A percentile compares a stretch with the other conserved stretches of the same genome.
Conservation (phyloP, 2,329 filamentous ascomycete species). For the Ophiocordyceps robertsii region DNA sequence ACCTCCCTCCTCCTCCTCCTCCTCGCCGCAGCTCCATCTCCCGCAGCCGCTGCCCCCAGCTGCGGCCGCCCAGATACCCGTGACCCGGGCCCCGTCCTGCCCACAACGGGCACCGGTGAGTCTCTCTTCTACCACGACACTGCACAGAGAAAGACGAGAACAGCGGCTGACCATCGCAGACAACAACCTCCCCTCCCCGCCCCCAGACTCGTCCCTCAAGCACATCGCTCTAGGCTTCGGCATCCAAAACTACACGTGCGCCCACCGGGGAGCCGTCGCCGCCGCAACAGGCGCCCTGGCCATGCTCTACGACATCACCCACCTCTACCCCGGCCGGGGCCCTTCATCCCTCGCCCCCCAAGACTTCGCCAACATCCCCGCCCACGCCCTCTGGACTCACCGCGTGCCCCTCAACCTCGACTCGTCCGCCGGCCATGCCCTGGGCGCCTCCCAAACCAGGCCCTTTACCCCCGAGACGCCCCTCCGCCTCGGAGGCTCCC, state of each 20-base stretch:
- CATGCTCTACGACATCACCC: constrained; percentile 43
- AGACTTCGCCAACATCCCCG: constrained; percentile 26
- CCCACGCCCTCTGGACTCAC: constrained; percentile 24
- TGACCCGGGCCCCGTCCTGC: constrained; percentile 18
- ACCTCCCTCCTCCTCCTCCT: constrained; percentile 18
- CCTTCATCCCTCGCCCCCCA: constrained; percentile 20
- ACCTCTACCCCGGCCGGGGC: constrained; percentile 33
- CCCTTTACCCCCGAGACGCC: constrained; percentile 29
- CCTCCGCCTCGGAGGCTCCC: constrained; percentile 21
- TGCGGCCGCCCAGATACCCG: constrained; percentile 1
- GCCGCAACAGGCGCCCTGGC: constrained; percentile 41
- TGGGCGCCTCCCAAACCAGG: constrained; percentile 26
- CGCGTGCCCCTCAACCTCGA: constrained; percentile 35
- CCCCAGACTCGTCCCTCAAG: constrained; percentile 27
- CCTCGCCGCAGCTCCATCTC: constrained; percentile 16
- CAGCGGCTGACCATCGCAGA: constrained; percentile 11
- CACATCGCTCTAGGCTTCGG: constrained; percentile 49
- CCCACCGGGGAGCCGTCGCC: constrained; percentile 18
- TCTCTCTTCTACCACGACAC: no score
- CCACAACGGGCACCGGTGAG: constrained; percentile 24
- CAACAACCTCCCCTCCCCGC: constrained; percentile 28
- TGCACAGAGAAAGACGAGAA: no score
- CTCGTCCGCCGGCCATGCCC: constrained; percentile 10
- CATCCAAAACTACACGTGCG: constrained; percentile 57
- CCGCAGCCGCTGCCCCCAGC: neutral